Evolutionary conservation across 192 early-diverging fungal genomes (phyloP).

Genomic region (Mortierella claussenii): DNA sequence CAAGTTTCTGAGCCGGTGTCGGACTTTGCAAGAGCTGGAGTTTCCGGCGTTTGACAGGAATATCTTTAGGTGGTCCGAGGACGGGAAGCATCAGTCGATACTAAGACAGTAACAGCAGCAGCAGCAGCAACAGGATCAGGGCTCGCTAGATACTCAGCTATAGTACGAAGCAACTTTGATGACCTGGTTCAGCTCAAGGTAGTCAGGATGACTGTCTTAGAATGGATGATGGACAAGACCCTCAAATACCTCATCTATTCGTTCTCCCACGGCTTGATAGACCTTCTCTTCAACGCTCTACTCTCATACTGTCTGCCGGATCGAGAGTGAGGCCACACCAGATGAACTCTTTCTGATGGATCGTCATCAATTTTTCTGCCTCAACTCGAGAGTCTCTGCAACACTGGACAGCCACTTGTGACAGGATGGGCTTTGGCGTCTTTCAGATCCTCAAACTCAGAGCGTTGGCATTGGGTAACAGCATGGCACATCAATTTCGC

Average conservation of each 20-base stretch:
- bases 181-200: constrained; percentile 4
- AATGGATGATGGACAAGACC: constrained; percentile 15
- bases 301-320: not conserved
- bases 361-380: constrained; percentile 3
- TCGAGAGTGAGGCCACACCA: not conserved
- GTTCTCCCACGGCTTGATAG: constrained; percentile 24
- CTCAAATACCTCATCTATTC: not conserved
- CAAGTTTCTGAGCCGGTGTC: constrained; percentile 15
- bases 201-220: constrained; percentile 3
- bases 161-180: not conserved
- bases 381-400: constrained; percentile 5
- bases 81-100: not conserved
- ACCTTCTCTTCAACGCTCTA: constrained; percentile 12
- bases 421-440: not conserved
- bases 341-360: constrained; percentile 10
- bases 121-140: not conserved
- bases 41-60: constrained; percentile 26
- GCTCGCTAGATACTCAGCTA: not conserved
- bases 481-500: not conserved
- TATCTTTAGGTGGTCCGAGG: constrained; percentile 11
- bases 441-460: constrained; percentile 5
- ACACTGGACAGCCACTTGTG: not conserved
- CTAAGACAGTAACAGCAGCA: not conserved
- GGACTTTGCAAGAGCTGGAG: constrained; percentile 3
- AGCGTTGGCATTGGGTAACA: not conserved